A percentile compares a stretch with the other conserved stretches of the same genome.
These are phyloP conservation scores for Oryza glaberrima DNA, from an alignment of 176 grass and related monocot genomes.

Conservation along the genomic window DNA sequence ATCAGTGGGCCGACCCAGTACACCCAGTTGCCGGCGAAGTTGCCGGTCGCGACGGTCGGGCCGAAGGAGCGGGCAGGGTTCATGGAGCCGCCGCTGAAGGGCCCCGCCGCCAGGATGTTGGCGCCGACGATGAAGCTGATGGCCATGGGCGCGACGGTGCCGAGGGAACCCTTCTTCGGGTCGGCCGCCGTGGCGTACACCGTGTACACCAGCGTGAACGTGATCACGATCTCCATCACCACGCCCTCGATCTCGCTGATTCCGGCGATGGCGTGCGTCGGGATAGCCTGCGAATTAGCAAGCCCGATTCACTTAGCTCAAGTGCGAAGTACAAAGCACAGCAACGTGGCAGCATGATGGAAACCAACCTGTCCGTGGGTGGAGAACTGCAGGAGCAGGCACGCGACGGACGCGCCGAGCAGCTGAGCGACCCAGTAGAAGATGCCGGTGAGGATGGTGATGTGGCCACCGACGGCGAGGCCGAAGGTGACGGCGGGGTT, in stretches of 20 bases:
- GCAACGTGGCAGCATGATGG: background rate
- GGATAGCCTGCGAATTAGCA: conserved; percentile 49
- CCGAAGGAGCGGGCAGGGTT: conserved; percentile 91
- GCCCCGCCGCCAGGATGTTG: conserved; percentile 84
- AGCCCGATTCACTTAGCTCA: background rate
- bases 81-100: conserved; percentile 91
- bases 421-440: conserved; percentile 90
- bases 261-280: conserved; percentile 72
- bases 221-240: conserved; percentile 85
- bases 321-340: background rate
- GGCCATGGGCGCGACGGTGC: conserved; percentile 79
- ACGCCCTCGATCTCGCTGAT: conserved; percentile 72
- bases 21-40: conserved; percentile 91
- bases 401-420: conserved; percentile 74
- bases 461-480: conserved; percentile 79
- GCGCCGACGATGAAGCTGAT: conserved; percentile 95
- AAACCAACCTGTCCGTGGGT: conserved; percentile 62
- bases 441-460: conserved; percentile 87
- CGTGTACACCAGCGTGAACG: conserved; percentile 90
- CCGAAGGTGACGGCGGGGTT: conserved; percentile 94
- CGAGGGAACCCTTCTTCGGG: conserved; percentile 77
- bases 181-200: conserved; percentile 93
- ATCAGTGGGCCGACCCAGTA: conserved; percentile 93
- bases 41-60: conserved; percentile 65
- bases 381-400: conserved; percentile 79